Base-by-base conservation (phyloP, 495 filamentous ascomycete genomes). In the Neurospora africana region DNA sequence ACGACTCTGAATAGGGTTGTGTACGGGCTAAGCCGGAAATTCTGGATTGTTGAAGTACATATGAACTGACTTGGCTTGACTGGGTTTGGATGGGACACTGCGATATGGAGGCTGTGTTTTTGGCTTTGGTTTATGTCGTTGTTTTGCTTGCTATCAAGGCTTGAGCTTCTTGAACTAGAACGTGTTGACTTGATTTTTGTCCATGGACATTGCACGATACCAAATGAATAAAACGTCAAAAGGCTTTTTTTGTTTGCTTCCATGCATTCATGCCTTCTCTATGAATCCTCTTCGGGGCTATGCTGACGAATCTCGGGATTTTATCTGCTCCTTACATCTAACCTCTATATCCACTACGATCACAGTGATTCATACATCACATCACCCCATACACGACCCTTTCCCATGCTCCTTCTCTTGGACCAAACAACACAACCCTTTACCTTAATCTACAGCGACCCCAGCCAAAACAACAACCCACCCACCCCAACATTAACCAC, bases 401-500 rank as follows among this genome's bases (percentile, higher is more conserved):
- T 38, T 30, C 30, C 21, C 11, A 30, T 19, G 10, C 27, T 17
- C 19, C 17, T 36, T 0, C 23, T 33, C 23, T 8, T 17, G 13
- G 15, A 9, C 11, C 6, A 68, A 19, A 13, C 1, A 1, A 1
- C 23, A 44, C 44, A 9, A 37, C 27, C 15, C 27, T 15, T 41
- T 5, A 23, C 53, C 2, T 47, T 40, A 11, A 53, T 41, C 68
- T 76, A 71, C 36, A 61, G 11, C 13, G 47, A 68, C 23, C 87
- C 85, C 58, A 85, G 72, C 86, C 86, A 86, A 75, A 83, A 88
- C 74, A 92, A 76, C 75, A 89, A 38, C 74, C 87, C 82, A 15
- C 87, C 86, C 53, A 89, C 75, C 10, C 82, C 84, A 23, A 91
- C 72, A 80, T 92, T 93, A 53, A 94, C 85, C 68, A 83, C 79